Conservation (phyloP, 345 rosid species). For the Brassica napus region DNA sequence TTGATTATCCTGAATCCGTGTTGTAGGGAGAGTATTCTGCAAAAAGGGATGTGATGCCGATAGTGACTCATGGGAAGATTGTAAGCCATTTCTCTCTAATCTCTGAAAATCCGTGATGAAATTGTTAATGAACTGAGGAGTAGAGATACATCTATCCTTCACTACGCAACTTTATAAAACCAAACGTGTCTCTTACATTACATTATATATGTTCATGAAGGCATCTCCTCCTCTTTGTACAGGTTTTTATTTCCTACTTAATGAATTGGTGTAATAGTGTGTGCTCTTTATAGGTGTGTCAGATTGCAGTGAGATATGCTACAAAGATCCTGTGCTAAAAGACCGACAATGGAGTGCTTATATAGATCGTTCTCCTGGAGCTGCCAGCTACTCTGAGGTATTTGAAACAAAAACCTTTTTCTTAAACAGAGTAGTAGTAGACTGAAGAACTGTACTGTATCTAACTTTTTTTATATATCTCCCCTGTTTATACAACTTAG, state of each 20-base stretch:
- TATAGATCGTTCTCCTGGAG: constrained; percentile 92
- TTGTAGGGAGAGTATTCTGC: constrained; percentile 99
- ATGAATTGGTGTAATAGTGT: constrained; percentile 33
- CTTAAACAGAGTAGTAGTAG: neutral
- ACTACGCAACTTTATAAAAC: neutral
- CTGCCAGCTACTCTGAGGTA: constrained; percentile 79
- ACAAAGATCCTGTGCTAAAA: constrained; percentile 95
- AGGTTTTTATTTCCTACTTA: constrained; percentile 13
- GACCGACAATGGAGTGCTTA: constrained; percentile 88
- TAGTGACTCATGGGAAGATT: constrained; percentile 92
- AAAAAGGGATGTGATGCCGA: constrained; percentile 87
- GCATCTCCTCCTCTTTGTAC: constrained; percentile 17
- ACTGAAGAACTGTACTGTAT: neutral
- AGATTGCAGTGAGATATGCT: constrained; percentile 85
- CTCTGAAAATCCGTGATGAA: neutral
- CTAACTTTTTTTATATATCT: constrained; percentile 6
- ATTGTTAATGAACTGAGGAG: neutral
- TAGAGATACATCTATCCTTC: neutral
- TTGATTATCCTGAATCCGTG: constrained; percentile 9
- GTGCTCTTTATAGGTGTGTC: constrained; percentile 56
- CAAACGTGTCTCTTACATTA: constrained; percentile 13
- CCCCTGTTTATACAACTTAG: constrained; percentile 42
- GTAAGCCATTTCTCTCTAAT: constrained; percentile 52
- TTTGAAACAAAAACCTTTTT: neutral
- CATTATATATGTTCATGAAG: constrained; percentile 8